A percentile compares a stretch with the other conserved stretches of the same genome.
These are phyloP conservation scores for Chlamydomonas schloesseri DNA, from an alignment of 139 green algal species.

Conservation along the genomic window DNA sequence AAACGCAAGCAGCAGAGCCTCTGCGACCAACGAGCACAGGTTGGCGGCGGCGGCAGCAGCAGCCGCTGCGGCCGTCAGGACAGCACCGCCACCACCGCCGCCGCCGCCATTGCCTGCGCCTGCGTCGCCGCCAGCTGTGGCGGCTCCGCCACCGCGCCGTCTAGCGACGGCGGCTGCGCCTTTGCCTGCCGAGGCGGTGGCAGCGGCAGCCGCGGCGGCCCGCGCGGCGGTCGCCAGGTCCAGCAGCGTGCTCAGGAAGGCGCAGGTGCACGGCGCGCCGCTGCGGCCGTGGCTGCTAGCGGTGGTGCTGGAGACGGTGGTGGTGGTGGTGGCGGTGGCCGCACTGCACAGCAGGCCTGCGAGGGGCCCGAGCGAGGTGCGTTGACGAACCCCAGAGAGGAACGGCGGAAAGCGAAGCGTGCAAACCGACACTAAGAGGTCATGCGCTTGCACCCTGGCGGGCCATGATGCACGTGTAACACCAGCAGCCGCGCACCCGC, in stretches of 20 bases:
- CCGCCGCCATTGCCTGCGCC: too few relatives aligned
- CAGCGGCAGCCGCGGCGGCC: neutral
- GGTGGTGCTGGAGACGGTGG: neutral
- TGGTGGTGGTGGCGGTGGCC: neutral
- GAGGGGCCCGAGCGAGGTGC: too few relatives aligned
- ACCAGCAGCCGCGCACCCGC: too few relatives aligned
- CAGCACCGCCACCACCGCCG: neutral
- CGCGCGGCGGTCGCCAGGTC: neutral
- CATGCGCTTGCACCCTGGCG: too few relatives aligned
- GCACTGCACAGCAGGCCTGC: conserved; percentile 19
- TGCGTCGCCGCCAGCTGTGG: neutral
- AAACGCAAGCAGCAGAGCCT: neutral
- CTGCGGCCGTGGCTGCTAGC: neutral
- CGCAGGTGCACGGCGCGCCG: conserved; percentile 2
- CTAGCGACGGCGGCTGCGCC: too few relatives aligned
- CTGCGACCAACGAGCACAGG: neutral
- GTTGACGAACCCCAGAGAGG: too few relatives aligned
- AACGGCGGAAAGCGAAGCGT: too few relatives aligned
- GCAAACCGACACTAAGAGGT: too few relatives aligned
- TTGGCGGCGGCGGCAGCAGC: neutral
- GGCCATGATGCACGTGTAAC: too few relatives aligned
- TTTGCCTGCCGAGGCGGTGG: too few relatives aligned
- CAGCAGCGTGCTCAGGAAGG: neutral
- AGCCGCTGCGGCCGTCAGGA: too few relatives aligned
- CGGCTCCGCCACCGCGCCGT: neutral